Evolutionary conservation across 805 yeast genomes (phyloP), one percentile per base, ranked within the genome.

Genomic region (Saccharomycopsis synnaedendra): DNA sequence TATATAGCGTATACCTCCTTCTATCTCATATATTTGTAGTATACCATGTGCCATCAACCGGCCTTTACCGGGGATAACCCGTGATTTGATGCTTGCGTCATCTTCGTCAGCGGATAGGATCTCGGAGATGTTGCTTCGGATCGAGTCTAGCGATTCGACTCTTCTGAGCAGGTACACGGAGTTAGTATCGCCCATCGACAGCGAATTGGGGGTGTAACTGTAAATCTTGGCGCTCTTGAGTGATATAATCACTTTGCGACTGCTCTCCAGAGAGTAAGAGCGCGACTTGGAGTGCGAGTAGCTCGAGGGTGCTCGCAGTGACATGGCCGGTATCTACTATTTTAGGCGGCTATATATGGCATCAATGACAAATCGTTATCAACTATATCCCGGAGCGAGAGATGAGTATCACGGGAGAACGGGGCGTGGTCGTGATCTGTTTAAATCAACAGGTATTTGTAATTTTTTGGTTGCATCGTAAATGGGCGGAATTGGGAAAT

Each of bases 61-160:
- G 4, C 51, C 51, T 6, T 46, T 46, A 5, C 35, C 5, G 38
- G 11, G 35, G 32, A n/a, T 4, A 29, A 11, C 36, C 35, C 29
- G 11, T 4, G 29, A 9, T 7, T 29, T 27, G 10, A 39, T 45
- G 42, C 34, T 32, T 10, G 41, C n/a, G 28, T 32, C 40, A 28
- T 45, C 44, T 8, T 11, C 11, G 10, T 29, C 41, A 33, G 41
- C 36, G 39, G 44, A 39, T 30, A 44, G 34, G 32, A 48, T 48
- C 28, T 48, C 51, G 3, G 51, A 36, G 29, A 48, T 45, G 29
- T 46, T 46, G 37, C 46, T 48, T 28, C 46, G 32, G n/a, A 48
- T 48, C 1, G 43, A 37, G 7, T 48, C 51, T 28, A 43, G 34
- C 4, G 51, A 48, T 10, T 40, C 49, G 30, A 45, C 48, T n/a